Conservation (phyloP, 1,139 yeast genomes). For the Zygosaccharomyces pseudobailii region DNA sequence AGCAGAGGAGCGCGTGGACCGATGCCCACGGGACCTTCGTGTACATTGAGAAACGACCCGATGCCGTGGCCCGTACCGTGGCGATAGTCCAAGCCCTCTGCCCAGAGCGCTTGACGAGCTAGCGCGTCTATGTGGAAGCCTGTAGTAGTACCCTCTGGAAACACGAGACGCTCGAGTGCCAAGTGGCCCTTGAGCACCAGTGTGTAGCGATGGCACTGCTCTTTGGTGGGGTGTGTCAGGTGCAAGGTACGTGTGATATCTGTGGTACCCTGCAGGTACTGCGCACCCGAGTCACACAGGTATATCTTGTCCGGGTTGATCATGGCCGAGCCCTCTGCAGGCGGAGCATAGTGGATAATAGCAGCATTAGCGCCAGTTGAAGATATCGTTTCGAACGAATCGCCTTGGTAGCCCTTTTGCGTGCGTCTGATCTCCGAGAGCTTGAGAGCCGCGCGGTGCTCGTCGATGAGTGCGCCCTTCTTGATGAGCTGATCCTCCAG, state of each 20-base stretch:
- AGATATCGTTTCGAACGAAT: slow-evolving; percentile 88
- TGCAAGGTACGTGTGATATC: slow-evolving; percentile 94
- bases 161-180: slow-evolving; percentile 67
- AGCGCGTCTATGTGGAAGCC: slow-evolving; percentile 80
- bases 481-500: slow-evolving; percentile 58
- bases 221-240: slow-evolving; percentile 61
- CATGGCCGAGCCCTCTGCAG: slow-evolving; percentile 51
- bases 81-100: slow-evolving; percentile 78
- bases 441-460: slow-evolving; percentile 72
- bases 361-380: slow-evolving; percentile 94
- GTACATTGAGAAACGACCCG: slow-evolving; percentile 88
- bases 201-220: slow-evolving; percentile 74
- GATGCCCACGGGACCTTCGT: slow-evolving; percentile 94
- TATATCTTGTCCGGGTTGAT: slow-evolving; percentile 77
- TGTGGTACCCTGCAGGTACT: slow-evolving; percentile 91
- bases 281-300: slow-evolving; percentile 90
- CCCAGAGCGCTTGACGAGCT: slow-evolving; percentile 90
- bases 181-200: slow-evolving; percentile 89
- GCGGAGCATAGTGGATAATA: slow-evolving; percentile 86
- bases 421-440: slow-evolving; percentile 57
- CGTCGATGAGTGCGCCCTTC: slow-evolving; percentile 63
- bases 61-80: slow-evolving; percentile 99
- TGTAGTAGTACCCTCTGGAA: slow-evolving; percentile 84
- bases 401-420: slow-evolving; percentile 65
- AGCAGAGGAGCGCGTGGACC: slow-evolving; percentile 51